Evolutionary conservation across 805 yeast genomes (phyloP).

Genomic region (Metschnikowia noctiluminum): DNA sequence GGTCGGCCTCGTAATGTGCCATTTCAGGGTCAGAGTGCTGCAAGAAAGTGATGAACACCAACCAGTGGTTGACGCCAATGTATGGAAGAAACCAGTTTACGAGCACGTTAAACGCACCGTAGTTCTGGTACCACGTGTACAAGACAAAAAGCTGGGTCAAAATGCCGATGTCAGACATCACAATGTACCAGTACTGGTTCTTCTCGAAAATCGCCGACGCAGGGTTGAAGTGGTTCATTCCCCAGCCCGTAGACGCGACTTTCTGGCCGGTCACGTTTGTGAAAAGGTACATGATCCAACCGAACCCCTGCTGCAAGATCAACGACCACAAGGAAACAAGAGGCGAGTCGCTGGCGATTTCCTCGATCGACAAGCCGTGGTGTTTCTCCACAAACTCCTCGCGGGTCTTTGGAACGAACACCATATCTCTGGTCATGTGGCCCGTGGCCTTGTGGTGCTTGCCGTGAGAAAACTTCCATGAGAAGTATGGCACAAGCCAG

Average conservation of each 20-base stretch:
- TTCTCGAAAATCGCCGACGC: constrained; percentile 69
- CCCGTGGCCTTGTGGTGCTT: constrained; percentile 92
- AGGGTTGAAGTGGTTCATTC: constrained; percentile 69
- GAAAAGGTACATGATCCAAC: constrained; percentile 66
- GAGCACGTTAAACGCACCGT: constrained; percentile 60
- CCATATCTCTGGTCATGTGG: constrained; percentile 78
- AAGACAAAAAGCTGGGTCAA: constrained; percentile 48
- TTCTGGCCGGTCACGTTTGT: constrained; percentile 77
- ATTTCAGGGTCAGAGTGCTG: constrained; percentile 79
- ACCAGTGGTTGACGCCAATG: constrained; percentile 83
- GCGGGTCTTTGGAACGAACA: constrained; percentile 71
- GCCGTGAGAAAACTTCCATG: constrained; percentile 82
- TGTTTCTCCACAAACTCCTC: constrained; percentile 46
- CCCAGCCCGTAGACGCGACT: constrained; percentile 44
- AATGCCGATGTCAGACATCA: constrained; percentile 73
- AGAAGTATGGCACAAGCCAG: constrained; percentile 78
- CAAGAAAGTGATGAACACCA: constrained; percentile 78
- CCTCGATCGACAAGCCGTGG: constrained; percentile 43
- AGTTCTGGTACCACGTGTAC: constrained; percentile 57
- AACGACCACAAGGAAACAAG: constrained; percentile 54
- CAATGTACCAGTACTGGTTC: constrained; percentile 67
- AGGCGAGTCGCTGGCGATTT: constrained; percentile 73
- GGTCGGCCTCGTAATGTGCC: constrained; percentile 73
- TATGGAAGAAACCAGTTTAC: constrained; percentile 77
- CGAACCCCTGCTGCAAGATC: constrained; percentile 69